A percentile compares a stretch with the other conserved stretches of the same genome.
These are phyloP conservation scores for Carex parvula DNA, from an alignment of 176 grass and related monocot genomes.

Conservation along the genomic window DNA sequence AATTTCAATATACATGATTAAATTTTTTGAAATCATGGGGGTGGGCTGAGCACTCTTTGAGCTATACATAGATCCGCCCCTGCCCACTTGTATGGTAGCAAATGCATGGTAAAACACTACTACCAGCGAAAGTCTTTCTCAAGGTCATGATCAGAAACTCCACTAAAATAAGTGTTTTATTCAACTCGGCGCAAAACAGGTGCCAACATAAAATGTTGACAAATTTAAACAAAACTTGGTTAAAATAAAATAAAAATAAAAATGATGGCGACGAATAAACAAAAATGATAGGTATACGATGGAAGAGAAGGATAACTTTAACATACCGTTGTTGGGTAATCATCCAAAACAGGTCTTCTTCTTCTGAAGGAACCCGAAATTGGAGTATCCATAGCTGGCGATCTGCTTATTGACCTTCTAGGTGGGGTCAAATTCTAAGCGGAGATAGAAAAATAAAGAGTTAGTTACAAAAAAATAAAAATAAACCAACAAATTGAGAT, in stretches of 20 bases:
- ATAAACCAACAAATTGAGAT: neutral
- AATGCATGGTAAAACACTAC: neutral
- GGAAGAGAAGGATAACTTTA: neutral
- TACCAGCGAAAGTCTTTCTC: neutral
- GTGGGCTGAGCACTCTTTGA: too few relatives aligned
- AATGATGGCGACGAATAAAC: neutral
- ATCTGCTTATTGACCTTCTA: slow-evolving; percentile 49
- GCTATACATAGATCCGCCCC: too few relatives aligned
- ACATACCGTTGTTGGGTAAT: slow-evolving; percentile 61
- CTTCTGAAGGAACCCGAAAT: slow-evolving; percentile 55
- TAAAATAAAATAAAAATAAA: neutral
- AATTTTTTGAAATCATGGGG: too few relatives aligned
- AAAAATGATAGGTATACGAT: neutral
- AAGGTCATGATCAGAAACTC: neutral
- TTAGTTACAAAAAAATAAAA: slow-evolving; percentile 9
- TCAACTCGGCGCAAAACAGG: neutral
- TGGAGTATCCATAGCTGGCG: slow-evolving; percentile 59
- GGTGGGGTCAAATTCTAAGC: slow-evolving; percentile 74
- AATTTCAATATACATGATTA: too few relatives aligned
- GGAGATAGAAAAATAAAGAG: neutral
- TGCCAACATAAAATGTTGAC: neutral
- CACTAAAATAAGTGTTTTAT: neutral
- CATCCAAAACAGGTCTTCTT: slow-evolving; percentile 70
- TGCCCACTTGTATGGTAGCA: neutral
- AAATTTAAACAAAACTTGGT: neutral